A percentile compares a stretch with the other conserved stretches of the same genome.
Evolutionary conservation across 2,329 filamentous ascomycete species (phyloP).

Genomic region (Alternaria novae-zelandiae): DNA sequence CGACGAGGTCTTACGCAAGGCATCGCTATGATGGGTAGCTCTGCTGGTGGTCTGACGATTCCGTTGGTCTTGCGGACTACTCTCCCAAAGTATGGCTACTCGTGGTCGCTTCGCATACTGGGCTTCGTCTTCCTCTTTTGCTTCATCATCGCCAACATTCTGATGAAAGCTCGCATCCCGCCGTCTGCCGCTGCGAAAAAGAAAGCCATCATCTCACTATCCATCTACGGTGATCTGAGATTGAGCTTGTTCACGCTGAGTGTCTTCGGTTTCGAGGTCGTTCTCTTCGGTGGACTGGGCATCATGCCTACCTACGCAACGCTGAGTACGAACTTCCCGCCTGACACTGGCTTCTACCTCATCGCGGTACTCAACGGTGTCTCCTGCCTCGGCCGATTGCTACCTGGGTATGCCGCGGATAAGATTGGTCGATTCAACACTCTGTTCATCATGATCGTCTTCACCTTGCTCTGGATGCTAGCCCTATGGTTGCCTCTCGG

Average conservation of each 20-base stretch:
- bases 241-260: conserved; percentile 43
- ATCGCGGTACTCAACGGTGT: conserved; percentile 51
- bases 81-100: conserved; percentile 44
- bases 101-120: conserved; percentile 49
- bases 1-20: conserved; percentile 47
- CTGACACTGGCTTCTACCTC: conserved; percentile 45
- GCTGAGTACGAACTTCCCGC: conserved; percentile 42
- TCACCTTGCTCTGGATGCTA: conserved; percentile 46
- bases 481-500: conserved; percentile 45
- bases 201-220: conserved; percentile 45
- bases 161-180: conserved; percentile 46
- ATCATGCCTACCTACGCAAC: conserved; percentile 52
- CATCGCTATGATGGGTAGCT: conserved; percentile 48
- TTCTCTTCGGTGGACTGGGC: conserved; percentile 51
- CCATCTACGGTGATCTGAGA: conserved; percentile 43
- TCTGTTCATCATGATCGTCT: conserved; percentile 44
- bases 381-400: conserved; percentile 49
- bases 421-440: conserved; percentile 52
- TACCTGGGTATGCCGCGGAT: conserved; percentile 51
- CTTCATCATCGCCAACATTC: conserved; percentile 40
- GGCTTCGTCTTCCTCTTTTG: conserved; percentile 45
- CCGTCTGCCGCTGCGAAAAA: conserved; percentile 38
- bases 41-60: conserved; percentile 45
- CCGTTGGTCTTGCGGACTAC: conserved; percentile 45
- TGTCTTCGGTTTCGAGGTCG: conserved; percentile 46